Conservation (phyloP, 2,329 filamentous ascomycete genomes). For the Microsporum audouinii region DNA sequence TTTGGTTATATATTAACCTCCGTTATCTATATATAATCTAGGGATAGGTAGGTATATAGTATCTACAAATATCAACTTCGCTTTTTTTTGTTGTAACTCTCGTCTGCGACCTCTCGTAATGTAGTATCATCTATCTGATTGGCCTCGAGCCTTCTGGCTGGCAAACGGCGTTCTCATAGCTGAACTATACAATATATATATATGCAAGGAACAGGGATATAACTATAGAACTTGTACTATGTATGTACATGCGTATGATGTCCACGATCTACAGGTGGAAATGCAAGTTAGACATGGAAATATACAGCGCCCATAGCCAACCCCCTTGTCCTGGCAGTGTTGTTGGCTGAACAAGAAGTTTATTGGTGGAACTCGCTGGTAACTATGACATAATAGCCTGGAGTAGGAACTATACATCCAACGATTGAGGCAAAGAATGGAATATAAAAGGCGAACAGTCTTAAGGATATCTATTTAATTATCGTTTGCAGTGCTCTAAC, state of each 20-base stretch:
- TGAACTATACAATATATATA: neutral
- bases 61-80: neutral
- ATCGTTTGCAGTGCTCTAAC: neutral
- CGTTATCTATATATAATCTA: neutral
- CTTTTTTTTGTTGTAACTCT: neutral
- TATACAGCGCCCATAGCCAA: neutral
- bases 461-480: neutral
- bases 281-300: neutral
- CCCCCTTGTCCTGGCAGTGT: neutral
- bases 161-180: neutral
- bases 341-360: neutral
- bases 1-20: neutral
- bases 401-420: neutral
- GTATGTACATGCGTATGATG: neutral
- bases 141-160: no score
- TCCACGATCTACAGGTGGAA: neutral
- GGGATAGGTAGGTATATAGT: neutral
- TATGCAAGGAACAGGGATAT: neutral
- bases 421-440: neutral
- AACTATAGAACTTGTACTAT: neutral
- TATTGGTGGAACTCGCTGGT: neutral
- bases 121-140: neutral
- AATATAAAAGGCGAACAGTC: neutral
- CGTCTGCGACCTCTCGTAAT: neutral
- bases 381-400: constrained; percentile 1